Base-by-base conservation (phyloP, 225 moss, liverwort and hornwort species). In the Pseudisothecium myosuroides region DNA sequence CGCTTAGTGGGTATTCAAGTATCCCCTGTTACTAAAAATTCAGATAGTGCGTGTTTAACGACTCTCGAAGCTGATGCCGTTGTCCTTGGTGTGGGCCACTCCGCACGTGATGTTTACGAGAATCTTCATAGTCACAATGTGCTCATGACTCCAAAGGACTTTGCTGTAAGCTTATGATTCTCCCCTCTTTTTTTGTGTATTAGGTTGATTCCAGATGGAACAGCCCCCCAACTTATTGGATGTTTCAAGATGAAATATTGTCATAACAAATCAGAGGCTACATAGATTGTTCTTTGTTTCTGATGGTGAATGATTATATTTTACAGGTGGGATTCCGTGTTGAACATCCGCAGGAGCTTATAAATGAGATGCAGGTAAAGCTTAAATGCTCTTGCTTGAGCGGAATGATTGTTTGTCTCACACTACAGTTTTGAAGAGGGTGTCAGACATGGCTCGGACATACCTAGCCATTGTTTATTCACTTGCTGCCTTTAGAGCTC, bases 261-360 rank as follows among this genome's bases (percentile, higher is more conserved):
- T 62, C 56, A 39, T 49, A 36, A 62, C 13, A 71, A 67, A 62
- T 47, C 62, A 76, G 75, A 80, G 87, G 55, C 45, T 36, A 71
- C 47, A 26, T 85, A 74, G 56, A 81, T 89, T 80, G 34, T 85
- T 65, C 55, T 80, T 62, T 88, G 28, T 49, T 84, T 65, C 82
- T 87, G 67, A 89, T 76, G 73, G 63, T 91, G 84, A 37, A 65
- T 78, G 84, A 11, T 82, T 85, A 32, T 59, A 71, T 32, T 66
- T 90, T 56, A 22, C 93, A 98, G 98, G 96, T 98, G 88, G 99
- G 99, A 83, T 95, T 96, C 76, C 97, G 99, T 45, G 88, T 99
- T 78, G 99, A 99, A 93, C 99, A 99, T 91, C 99, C 99, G 29
- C 99, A 99, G 88, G 96, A 97, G 93, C 96, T 99, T 71, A 95